These are phyloP conservation scores for Hanseniaspora singularis DNA, from an alignment of 805 yeast species.

Conservation along the genomic window DNA sequence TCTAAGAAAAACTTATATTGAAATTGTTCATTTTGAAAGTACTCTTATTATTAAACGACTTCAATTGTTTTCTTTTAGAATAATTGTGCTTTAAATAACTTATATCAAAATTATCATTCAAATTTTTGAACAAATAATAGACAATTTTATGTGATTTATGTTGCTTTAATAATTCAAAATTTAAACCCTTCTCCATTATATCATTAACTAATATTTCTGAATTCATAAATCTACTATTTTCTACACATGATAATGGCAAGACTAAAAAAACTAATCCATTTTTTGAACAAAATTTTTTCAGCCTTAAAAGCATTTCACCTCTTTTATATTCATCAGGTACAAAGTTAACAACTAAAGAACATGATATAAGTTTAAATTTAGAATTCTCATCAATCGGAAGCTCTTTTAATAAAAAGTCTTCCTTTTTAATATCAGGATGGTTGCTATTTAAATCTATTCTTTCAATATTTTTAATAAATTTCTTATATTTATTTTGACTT, in stretches of 20 bases:
- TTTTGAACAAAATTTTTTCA: constrained; percentile 35
- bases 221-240: constrained; percentile 65
- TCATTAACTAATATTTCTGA: constrained; percentile 32
- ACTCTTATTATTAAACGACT: background rate
- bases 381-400: constrained; percentile 36
- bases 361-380: constrained; percentile 55
- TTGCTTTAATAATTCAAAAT: constrained; percentile 38
- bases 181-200: constrained; percentile 44
- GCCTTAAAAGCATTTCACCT: constrained; percentile 63
- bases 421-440: constrained; percentile 53
- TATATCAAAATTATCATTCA: constrained; percentile 21
- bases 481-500: constrained; percentile 35
- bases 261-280: constrained; percentile 53
- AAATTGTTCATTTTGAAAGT: constrained; percentile 5
- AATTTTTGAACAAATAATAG: constrained; percentile 55
- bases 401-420: constrained; percentile 75
- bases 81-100: background rate
- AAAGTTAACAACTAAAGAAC: constrained; percentile 79
- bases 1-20: background rate
- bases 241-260: constrained; percentile 75
- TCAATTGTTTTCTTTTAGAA: background rate
- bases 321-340: constrained; percentile 61
- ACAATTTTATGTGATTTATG: constrained; percentile 60
- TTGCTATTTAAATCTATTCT: constrained; percentile 76
- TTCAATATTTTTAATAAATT: constrained; percentile 38